These are phyloP conservation scores for Ophiostoma fasciatum DNA, from an alignment of 2,329 filamentous ascomycete genomes.

Conservation along the genomic window DNA sequence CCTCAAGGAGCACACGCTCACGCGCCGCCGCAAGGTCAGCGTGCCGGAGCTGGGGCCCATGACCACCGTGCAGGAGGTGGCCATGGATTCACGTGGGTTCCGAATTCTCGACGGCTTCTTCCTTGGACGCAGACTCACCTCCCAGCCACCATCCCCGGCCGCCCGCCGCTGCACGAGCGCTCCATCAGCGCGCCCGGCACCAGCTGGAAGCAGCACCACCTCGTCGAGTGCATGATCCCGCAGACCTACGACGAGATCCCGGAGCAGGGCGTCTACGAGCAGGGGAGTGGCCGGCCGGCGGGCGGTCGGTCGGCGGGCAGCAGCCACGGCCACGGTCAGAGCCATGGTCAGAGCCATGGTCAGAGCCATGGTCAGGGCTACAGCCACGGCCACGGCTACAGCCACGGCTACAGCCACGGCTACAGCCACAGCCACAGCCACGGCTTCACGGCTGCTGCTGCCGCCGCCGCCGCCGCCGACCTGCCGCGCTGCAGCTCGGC, in stretches of 20 bases:
- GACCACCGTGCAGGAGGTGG: conserved; percentile 51
- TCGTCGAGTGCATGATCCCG: conserved; percentile 22
- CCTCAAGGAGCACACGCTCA: conserved; percentile 42
- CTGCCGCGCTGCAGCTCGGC: conserved; percentile 13
- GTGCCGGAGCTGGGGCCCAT: conserved; percentile 51
- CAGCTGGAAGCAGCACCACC: conserved; percentile 30
- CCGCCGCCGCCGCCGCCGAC: conserved; percentile 11
- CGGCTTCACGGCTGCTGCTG: too few relatives aligned
- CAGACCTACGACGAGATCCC: conserved; percentile 20
- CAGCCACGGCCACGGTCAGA: too few relatives aligned
- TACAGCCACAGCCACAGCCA: too few relatives aligned
- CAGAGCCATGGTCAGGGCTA: too few relatives aligned
- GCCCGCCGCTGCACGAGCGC: conserved; percentile 48
- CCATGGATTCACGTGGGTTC: conserved; percentile 56
- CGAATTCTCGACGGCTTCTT: not conserved
- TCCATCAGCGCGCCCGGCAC: conserved; percentile 46
- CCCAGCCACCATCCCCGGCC: conserved; percentile 51
- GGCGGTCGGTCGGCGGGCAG: too few relatives aligned
- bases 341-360: too few relatives aligned
- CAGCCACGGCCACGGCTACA: too few relatives aligned
- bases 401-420: too few relatives aligned
- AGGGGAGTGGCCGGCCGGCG: too few relatives aligned
- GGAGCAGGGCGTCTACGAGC: conserved; percentile 12
- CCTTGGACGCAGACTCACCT: conserved; percentile 11
- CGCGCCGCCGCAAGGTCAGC: conserved; percentile 46